Conservation (phyloP, 768 basidiomycete genomes). For the Hydnomerulius pinastri region DNA sequence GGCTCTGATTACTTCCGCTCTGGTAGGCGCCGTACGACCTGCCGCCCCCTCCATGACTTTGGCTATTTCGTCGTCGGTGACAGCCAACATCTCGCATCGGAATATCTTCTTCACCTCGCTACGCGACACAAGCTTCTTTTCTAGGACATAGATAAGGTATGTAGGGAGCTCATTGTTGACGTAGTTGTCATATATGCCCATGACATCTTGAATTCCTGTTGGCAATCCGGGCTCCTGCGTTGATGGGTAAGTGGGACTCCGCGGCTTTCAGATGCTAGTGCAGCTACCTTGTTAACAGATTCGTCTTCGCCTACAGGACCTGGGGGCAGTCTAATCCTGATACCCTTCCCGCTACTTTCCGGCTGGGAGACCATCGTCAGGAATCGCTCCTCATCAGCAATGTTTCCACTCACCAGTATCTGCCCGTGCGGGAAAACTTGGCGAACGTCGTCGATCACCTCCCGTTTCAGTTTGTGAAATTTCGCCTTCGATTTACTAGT, state of each 20-base stretch:
- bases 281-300: slow-evolving; percentile 1
- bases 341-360: slow-evolving; percentile 24
- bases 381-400: background rate
- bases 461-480: slow-evolving; percentile 30
- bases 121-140: slow-evolving; percentile 28
- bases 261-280: background rate
- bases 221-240: slow-evolving; percentile 16
- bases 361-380: slow-evolving; percentile 11
- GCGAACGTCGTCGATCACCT: slow-evolving; percentile 30
- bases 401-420: slow-evolving; percentile 22
- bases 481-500: slow-evolving; percentile 19
- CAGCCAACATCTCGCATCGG: slow-evolving; percentile 23
- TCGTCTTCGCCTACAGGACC: slow-evolving; percentile 9
- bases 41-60: slow-evolving; percentile 15
- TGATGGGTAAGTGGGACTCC: background rate
- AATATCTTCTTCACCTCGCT: slow-evolving; percentile 34
- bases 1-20: slow-evolving; percentile 27
- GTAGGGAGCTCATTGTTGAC: slow-evolving; percentile 33
- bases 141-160: slow-evolving; percentile 28
- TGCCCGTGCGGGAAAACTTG: slow-evolving; percentile 29
- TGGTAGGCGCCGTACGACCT: slow-evolving; percentile 26
- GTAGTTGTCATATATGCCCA: slow-evolving; percentile 18
- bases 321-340: slow-evolving; percentile 22
- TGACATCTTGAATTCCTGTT: slow-evolving; percentile 24
- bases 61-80: slow-evolving; percentile 28